These are phyloP conservation scores for Candida freyschussii DNA, from an alignment of 1,139 yeast species.

Conservation along the genomic window DNA sequence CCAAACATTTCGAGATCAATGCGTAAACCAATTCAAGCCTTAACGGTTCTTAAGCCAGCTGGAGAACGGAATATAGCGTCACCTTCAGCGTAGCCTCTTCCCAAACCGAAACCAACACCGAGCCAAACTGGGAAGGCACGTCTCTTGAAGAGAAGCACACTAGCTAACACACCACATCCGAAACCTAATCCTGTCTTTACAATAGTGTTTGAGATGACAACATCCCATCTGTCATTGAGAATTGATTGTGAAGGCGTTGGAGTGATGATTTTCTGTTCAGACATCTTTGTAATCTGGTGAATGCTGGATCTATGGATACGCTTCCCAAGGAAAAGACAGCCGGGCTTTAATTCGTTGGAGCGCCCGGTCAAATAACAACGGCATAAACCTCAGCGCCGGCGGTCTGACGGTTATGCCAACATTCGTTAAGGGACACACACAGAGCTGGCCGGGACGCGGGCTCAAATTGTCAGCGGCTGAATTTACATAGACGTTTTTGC, in stretches of 20 bases:
- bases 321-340: too few relatives aligned
- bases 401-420: too few relatives aligned
- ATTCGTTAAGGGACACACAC: too few relatives aligned
- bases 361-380: not conserved
- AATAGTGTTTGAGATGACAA: conserved; percentile 87
- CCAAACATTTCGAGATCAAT: too few relatives aligned
- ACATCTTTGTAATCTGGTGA: conserved; percentile 20
- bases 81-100: conserved; percentile 97
- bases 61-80: conserved; percentile 89
- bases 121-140: conserved; percentile 97
- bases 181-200: conserved; percentile 97
- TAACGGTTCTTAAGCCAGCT: conserved; percentile 69
- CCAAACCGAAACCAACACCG: conserved; percentile 93
- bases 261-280: conserved; percentile 26
- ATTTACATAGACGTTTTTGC: too few relatives aligned
- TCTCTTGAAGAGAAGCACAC: conserved; percentile 88
- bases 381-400: not conserved
- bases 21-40: too few relatives aligned
- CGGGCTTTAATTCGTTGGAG: too few relatives aligned
- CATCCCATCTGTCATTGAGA: conserved; percentile 92
- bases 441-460: too few relatives aligned
- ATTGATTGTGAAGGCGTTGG: conserved; percentile 61
- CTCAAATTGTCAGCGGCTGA: too few relatives aligned
- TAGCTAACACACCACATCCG: conserved; percentile 92
- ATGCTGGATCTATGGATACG: too few relatives aligned